Conservation (phyloP, 2,329 filamentous ascomycete genomes). For the Claviceps spartinae region DNA sequence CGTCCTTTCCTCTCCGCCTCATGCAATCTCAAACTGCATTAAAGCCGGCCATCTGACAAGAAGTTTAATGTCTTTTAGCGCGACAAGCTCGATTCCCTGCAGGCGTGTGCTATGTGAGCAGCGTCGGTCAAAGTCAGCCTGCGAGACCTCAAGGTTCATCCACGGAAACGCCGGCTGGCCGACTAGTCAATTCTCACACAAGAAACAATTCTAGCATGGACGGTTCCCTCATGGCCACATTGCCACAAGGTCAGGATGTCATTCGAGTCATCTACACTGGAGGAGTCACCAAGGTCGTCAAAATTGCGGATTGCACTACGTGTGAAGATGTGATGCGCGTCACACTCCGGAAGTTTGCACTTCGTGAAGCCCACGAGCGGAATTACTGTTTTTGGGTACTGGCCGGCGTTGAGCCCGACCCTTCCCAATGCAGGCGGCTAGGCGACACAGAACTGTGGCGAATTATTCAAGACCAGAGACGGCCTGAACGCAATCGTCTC, state of each 20-base stretch:
- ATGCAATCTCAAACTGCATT: conserved; percentile 15
- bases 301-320: conserved; percentile 80
- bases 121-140: conserved; percentile 31
- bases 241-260: conserved; percentile 76
- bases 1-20: conserved; percentile 33
- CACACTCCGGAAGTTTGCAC: conserved; percentile 73
- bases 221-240: conserved; percentile 68
- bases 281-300: conserved; percentile 84
- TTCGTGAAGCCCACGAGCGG: conserved; percentile 80
- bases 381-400: conserved; percentile 97
- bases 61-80: conserved; percentile 24
- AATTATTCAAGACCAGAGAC: conserved; percentile 74
- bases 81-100: conserved; percentile 44
- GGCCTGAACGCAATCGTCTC: conserved; percentile 77
- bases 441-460: conserved; percentile 81
- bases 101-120: conserved; percentile 31
- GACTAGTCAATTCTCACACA: conserved; percentile 54
- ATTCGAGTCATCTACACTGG: conserved; percentile 89
- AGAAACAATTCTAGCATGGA: conserved; percentile 76
- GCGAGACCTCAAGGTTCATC: conserved; percentile 3
- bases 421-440: conserved; percentile 66
- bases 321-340: conserved; percentile 87
- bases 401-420: conserved; percentile 71
- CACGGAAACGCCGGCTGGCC: conserved; percentile 49
- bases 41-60: conserved; percentile 22